These are phyloP conservation scores for Pichia terricola DNA, from an alignment of 1,139 yeast species.

Conservation along the genomic window DNA sequence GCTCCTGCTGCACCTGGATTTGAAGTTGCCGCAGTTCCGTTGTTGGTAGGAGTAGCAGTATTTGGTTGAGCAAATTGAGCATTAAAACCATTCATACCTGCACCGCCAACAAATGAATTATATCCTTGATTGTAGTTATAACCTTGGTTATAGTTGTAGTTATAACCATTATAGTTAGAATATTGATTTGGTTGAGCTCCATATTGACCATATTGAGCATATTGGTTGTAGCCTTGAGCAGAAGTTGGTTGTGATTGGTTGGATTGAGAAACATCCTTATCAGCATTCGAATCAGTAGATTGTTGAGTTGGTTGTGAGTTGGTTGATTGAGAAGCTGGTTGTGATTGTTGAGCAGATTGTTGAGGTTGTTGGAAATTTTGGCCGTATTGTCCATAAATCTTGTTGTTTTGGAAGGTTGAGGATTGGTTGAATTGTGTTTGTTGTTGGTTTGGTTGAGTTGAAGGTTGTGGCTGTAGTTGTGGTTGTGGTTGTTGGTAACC, in stretches of 20 bases:
- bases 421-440: slow-evolving; percentile 14
- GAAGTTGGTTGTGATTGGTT: slow-evolving; percentile 5
- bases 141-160: background rate
- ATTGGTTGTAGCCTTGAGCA: slow-evolving; percentile 3
- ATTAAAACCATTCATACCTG: background rate
- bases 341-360: background rate
- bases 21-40: background rate
- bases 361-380: slow-evolving; percentile 8
- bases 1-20: background rate
- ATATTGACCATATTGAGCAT: slow-evolving; percentile 8
- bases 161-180: slow-evolving; percentile 4
- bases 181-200: slow-evolving; percentile 3
- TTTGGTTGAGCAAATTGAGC: background rate
- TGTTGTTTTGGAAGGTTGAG: slow-evolving; percentile 17
- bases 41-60: background rate
- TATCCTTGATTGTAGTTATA: background rate
- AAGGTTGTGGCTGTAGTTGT: slow-evolving; percentile 4
- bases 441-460: slow-evolving; percentile 10
- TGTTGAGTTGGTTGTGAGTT: slow-evolving; percentile 1
- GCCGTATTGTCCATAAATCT: slow-evolving; percentile 21
- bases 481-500: slow-evolving; percentile 9
- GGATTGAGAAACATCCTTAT: slow-evolving; percentile 6
- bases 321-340: slow-evolving; percentile 2
- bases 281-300: slow-evolving; percentile 4
- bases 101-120: slow-evolving; percentile 1